Conservation (phyloP, 306 rosid species). For the Geum urbanum region DNA sequence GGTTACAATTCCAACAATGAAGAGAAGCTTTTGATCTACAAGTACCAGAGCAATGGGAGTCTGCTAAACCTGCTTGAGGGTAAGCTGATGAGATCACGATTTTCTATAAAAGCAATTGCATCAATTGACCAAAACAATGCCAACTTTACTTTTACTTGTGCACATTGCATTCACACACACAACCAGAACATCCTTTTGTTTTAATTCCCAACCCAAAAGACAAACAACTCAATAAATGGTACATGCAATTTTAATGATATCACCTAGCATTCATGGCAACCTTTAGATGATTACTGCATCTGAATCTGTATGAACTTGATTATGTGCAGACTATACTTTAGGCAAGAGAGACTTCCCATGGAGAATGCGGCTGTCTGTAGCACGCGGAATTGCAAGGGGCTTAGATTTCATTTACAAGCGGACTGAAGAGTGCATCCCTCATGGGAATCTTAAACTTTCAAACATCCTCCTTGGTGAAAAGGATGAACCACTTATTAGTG, state of each 20-base stretch:
- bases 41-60: slow-evolving; percentile 68
- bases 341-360: slow-evolving; percentile 56
- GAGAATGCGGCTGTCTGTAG: slow-evolving; percentile 55
- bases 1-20: slow-evolving; percentile 48
- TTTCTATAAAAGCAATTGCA: slow-evolving; percentile 1
- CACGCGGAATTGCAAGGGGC: slow-evolving; percentile 61
- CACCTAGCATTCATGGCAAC: not conserved
- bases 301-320: slow-evolving; percentile 1
- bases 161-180: not conserved
- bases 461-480: slow-evolving; percentile 60
- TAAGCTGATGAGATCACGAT: slow-evolving; percentile 23
- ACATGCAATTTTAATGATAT: not conserved
- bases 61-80: slow-evolving; percentile 63
- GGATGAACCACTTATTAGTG: slow-evolving; percentile 56
- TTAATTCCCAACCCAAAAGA: not conserved
- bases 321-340: slow-evolving; percentile 44
- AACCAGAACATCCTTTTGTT: not conserved
- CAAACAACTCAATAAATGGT: not conserved
- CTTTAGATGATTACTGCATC: not conserved
- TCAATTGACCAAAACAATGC: not conserved
- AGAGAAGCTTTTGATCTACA: slow-evolving; percentile 68
- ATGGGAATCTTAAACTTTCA: slow-evolving; percentile 75
- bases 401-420: slow-evolving; percentile 48
- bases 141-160: not conserved
- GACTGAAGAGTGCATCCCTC: slow-evolving; percentile 43